Base-by-base conservation (phyloP, 768 basidiomycete genomes). In the Hygrophorus russula region DNA sequence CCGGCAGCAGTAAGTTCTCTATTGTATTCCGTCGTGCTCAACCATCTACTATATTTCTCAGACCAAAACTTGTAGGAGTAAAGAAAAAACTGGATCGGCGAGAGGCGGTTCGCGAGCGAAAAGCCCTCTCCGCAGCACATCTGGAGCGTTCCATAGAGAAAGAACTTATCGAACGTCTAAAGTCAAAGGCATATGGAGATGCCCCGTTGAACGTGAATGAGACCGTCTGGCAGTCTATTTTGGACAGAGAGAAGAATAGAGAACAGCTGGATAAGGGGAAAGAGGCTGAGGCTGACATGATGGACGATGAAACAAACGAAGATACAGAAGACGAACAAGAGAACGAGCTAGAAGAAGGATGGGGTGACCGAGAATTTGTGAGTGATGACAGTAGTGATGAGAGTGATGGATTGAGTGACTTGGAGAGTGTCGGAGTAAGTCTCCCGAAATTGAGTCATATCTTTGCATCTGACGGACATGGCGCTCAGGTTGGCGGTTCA, bases 191-290 rank as follows among this genome's bases (percentile, higher is more conserved):
- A 13, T 98, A 99, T 57, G 94, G 96, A 34, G 94, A 98, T 56
- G 85, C 87, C 28, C 96, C 96, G 10, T 74, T 99, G 35, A 98
- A 99, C 61, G 93, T 99, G 46, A 98, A 99, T 62, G 96, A 99
- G 64, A 80, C 70, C 33, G 92, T 98, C 7, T 98, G 96, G 96
- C 78, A 81, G 50, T 80, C 87, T 2, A 82, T 99, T 41, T 66
- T 98, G 33, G 89, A 96, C 56, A 71, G 79, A 37, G 91, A 96
- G 53, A 74, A 68, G 59, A 18, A 64, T 64, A 29, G 62, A 64
- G 47, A 68, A 71, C 65, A 68, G 43, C 54, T 69, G 41, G 69
- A 67, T 48, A 74, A 64, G 40, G 69, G 72, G 41, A 74, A 73
- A 45, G 63, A 72, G 39, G 69, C 69, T 39, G 74, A 68, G 37